Conservation (phyloP, 2,329 filamentous ascomycete genomes). For the Cladophialophora yegresii region DNA sequence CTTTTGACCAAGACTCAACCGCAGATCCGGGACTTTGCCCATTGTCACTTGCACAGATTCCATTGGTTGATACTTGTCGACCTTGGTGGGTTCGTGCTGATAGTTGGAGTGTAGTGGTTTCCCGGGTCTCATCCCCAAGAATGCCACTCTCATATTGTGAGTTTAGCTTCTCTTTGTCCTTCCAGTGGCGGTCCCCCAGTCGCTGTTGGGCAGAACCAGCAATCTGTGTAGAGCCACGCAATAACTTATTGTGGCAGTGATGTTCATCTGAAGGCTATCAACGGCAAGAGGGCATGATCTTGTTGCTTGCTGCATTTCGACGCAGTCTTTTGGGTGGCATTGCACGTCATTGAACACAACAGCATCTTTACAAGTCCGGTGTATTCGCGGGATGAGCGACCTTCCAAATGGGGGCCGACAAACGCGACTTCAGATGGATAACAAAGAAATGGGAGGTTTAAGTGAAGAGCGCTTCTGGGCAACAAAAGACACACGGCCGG, state of each 20-base stretch:
- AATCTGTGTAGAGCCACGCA: background rate
- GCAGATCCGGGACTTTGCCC: background rate
- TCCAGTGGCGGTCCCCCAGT: background rate
- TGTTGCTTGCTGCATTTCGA: background rate
- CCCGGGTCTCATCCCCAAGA: slow-evolving; percentile 72
- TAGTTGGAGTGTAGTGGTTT: slow-evolving; percentile 63
- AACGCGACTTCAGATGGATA: background rate
- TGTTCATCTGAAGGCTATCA: slow-evolving; percentile 68
- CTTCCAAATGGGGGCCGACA: background rate
- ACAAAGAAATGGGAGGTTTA: background rate
- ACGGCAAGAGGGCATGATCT: slow-evolving; percentile 40
- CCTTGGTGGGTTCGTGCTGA: slow-evolving; percentile 15
- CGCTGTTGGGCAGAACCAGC: background rate
- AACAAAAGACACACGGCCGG: background rate
- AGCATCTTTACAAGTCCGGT: background rate
- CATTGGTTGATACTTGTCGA: background rate
- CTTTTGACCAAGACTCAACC: background rate
- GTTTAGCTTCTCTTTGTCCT: slow-evolving; percentile 43
- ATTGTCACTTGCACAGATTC: background rate
- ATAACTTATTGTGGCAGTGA: slow-evolving; percentile 53
- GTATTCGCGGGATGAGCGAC: background rate
- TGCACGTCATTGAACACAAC: background rate
- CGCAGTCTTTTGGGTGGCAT: background rate
- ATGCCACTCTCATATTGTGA: slow-evolving; percentile 81
- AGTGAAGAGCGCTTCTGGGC: background rate